Base-by-base conservation (phyloP, 2,329 filamentous ascomycete genomes). In the Cladorrhinum sp. region DNA sequence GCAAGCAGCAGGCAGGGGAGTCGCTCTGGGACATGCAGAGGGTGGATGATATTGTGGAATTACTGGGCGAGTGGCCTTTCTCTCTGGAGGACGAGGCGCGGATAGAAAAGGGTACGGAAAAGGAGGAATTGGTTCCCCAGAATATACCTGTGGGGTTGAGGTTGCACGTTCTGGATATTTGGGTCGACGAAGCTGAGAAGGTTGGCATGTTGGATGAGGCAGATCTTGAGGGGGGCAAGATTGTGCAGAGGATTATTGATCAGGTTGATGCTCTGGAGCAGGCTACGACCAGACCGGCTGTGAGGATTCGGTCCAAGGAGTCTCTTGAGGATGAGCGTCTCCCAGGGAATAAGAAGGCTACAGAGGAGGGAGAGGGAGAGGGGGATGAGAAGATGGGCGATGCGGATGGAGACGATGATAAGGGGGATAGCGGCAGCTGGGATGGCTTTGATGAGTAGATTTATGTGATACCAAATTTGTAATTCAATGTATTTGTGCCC, bases 141-240 rank as follows among this genome's bases (percentile, higher is more conserved):
- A 68, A 62, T 57, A 85, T 96, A 1, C 90, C 93, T 0, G 90
- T 95, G 67, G 95, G 95, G 0, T 72, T 99, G 73, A 79, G 92
- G 64, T 87, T 96, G 74, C 95, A 99, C 75, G 84, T 93, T 13
- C 75, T 96, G 64, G 95, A 99, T 77, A 83, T 98, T 57, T 98
- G 90, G 85, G 83, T 96, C 8, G 95, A 98, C 73, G 93, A 97
- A 80, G 75, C 93, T 68, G 90, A 93, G 74, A 88, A 87, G 70
- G 84, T 86, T 32, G 84, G 86, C 57, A 79, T 83, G 36, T 67
- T 86, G 22, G 67, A 58, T 12, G 75, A 76, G 36, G 76, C 75
- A 9, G 75, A 76, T 10, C 72, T 71, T 10, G 70, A 69, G 10
- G 73, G 72, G 4, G 69, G 68, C 27, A 69, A 74, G 45, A 85